Conservation (phyloP, 805 yeast genomes). For the Lipomyces orientalis region DNA sequence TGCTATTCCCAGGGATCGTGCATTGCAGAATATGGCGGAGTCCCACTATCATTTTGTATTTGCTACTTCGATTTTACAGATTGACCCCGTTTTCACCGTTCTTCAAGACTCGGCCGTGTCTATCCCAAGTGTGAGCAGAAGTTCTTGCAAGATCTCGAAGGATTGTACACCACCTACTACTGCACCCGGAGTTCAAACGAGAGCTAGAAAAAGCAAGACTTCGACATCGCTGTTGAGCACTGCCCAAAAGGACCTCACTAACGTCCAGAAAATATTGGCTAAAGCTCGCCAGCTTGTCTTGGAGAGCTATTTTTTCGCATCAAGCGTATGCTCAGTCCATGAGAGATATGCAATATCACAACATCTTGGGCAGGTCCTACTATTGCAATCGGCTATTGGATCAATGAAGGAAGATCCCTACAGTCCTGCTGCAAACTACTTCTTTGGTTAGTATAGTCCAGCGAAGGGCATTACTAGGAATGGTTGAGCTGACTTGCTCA, state of each 20-base stretch:
- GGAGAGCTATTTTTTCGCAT: constrained; percentile 17
- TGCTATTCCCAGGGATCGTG: constrained; percentile 13
- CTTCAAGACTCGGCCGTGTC: constrained; percentile 58
- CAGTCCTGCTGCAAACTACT: constrained; percentile 22
- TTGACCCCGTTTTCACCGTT: constrained; percentile 57
- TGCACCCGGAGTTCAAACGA: constrained; percentile 5
- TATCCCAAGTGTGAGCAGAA: constrained; percentile 45
- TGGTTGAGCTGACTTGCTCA: constrained; percentile 3
- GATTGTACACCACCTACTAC: background rate
- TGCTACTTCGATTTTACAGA: constrained; percentile 36
- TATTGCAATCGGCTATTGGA: constrained; percentile 31
- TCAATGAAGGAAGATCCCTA: constrained; percentile 10
- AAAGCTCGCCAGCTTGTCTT: constrained; percentile 20
- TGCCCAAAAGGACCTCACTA: constrained; percentile 7
- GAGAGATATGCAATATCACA: constrained; percentile 16
- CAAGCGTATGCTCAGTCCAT: constrained; percentile 16
- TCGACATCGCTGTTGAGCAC: background rate
- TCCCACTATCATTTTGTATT: constrained; percentile 31
- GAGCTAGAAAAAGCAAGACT: constrained; percentile 3
- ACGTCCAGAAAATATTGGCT: constrained; percentile 14
- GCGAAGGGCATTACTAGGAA: background rate
- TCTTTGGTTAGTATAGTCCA: constrained; percentile 15
- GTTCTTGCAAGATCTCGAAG: constrained; percentile 4
- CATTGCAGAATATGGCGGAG: constrained; percentile 27
- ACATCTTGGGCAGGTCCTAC: constrained; percentile 18